Conservation (phyloP, 2,329 filamentous ascomycete species). For the Grosmannia clavigera region DNA sequence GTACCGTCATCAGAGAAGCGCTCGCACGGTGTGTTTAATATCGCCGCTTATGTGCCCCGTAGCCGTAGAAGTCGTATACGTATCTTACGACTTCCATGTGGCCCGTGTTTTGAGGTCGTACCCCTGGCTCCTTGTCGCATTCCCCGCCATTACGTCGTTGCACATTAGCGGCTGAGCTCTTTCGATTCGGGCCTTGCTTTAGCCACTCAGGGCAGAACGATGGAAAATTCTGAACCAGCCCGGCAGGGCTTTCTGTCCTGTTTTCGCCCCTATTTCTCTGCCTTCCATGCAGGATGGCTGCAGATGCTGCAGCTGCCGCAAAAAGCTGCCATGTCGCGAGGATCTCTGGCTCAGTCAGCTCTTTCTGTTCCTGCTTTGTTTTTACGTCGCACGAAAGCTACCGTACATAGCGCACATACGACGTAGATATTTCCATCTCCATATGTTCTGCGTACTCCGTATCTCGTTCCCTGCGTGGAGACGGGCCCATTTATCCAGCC, state of each 20-base stretch:
- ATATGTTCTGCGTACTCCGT: neutral
- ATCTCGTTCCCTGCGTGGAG: neutral
- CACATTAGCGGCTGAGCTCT: neutral
- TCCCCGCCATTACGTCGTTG: constrained; percentile 1
- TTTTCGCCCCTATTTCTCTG: neutral
- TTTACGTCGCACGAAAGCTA: too few species aligned
- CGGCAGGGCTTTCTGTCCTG: neutral
- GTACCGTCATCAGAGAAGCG: neutral
- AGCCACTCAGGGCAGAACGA: neutral
- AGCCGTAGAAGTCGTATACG: too few species aligned
- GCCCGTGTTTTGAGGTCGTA: neutral
- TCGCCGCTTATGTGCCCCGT: neutral
- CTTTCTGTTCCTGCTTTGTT: too few species aligned
- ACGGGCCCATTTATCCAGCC: neutral
- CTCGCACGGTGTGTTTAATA: neutral
- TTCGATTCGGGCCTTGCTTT: neutral
- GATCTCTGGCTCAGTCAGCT: too few species aligned
- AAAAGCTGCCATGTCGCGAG: too few species aligned
- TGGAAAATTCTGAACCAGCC: neutral
- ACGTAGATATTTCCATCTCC: too few species aligned
- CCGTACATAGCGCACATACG: too few species aligned
- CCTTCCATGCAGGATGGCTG: neutral
- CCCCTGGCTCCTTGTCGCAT: neutral
- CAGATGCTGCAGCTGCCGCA: too few species aligned
- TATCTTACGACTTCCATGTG: too few species aligned